phyloP scores from a whole-genome alignment of 2,329 filamentous ascomycete species.

The Rugonectria rugulosa region DNA sequence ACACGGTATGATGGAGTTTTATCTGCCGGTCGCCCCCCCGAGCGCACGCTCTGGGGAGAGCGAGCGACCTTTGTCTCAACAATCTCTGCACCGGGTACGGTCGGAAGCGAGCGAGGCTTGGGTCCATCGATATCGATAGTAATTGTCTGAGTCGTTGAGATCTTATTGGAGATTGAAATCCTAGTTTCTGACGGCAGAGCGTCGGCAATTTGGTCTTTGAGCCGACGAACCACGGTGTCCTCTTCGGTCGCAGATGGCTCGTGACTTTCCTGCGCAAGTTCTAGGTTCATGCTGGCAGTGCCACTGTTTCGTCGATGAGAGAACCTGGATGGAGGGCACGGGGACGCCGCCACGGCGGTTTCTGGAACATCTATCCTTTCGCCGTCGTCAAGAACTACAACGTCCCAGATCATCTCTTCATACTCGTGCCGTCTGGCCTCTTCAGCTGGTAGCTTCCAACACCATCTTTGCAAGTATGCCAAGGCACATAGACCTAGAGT shows the following conservation, averaged over 20 bases:
- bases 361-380: constrained; percentile 62
- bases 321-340: neutral
- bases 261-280: neutral
- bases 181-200: constrained; percentile 63
- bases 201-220: constrained; percentile 62
- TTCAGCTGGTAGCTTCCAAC: constrained; percentile 58
- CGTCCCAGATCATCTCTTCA: constrained; percentile 71
- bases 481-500: constrained; percentile 67
- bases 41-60: constrained; percentile 16
- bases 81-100: constrained; percentile 66
- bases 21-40: constrained; percentile 28
- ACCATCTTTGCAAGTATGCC: constrained; percentile 67
- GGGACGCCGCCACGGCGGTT: neutral
- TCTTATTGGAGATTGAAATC: constrained; percentile 67
- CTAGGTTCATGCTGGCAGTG: neutral
- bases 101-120: constrained; percentile 57
- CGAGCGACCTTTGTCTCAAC: constrained; percentile 57
- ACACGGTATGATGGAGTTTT: constrained; percentile 57
- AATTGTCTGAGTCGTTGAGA: constrained; percentile 68
- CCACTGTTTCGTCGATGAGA: constrained; percentile 6
- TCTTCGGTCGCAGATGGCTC: constrained; percentile 40
- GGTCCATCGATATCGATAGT: constrained; percentile 68
- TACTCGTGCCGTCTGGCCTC: constrained; percentile 55
- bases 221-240: constrained; percentile 52
- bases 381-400: constrained; percentile 68